Conservation (phyloP, 345 rosid genomes). For the Salix udensis region DNA sequence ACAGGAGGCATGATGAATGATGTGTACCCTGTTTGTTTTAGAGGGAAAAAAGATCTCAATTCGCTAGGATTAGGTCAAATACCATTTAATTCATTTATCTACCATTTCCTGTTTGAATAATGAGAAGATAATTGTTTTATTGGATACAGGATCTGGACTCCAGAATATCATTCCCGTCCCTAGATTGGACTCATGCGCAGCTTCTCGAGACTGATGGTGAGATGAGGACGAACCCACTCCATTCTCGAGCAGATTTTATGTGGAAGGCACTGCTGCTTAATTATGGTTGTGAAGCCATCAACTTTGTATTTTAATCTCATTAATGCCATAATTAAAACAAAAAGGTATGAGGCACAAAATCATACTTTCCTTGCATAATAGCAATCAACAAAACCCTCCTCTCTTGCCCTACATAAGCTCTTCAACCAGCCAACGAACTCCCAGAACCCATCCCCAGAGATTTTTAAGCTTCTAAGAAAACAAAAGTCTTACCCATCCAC, state of each 20-base stretch:
- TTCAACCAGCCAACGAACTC: not conserved
- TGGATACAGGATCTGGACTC: not conserved
- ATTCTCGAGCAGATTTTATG: no score
- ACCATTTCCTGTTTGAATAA: not conserved
- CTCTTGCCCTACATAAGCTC: not conserved
- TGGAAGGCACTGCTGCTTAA: not conserved
- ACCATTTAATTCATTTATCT: not conserved
- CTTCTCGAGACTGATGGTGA: not conserved
- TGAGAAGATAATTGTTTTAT: not conserved
- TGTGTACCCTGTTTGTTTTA: not conserved
- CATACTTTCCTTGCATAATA: no score
- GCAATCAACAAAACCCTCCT: no score
- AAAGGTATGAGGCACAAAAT: not conserved
- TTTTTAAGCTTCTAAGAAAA: no score
- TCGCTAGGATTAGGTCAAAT: not conserved
- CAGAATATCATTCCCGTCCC: not conserved
- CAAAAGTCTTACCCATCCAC: not conserved
- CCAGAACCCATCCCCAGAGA: no score
- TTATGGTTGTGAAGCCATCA: not conserved
- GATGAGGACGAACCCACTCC: not conserved
- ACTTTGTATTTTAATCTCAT: not conserved
- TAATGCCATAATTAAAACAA: not conserved
- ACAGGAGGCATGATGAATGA: not conserved
- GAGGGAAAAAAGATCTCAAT: not conserved
- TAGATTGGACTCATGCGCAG: not conserved